These are phyloP conservation scores for Dactylella cylindrospora DNA, from an alignment of 2,329 filamentous ascomycete species.

Conservation along the genomic window DNA sequence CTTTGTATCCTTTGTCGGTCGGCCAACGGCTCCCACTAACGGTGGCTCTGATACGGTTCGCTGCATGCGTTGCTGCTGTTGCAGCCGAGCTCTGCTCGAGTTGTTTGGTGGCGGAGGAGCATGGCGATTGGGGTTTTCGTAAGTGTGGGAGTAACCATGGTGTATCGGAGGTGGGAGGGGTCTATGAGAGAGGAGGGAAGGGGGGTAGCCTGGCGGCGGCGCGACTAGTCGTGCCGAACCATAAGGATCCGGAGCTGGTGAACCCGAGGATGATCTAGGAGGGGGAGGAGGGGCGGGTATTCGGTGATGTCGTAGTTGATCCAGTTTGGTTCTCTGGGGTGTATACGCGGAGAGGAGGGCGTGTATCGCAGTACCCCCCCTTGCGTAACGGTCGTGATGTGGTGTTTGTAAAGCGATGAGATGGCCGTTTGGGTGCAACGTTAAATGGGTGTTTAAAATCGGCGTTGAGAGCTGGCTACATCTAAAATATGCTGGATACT, in stretches of 20 bases:
- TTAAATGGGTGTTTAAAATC: too few relatives aligned
- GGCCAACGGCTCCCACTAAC: slow-evolving; percentile 12
- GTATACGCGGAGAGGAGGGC: slow-evolving; percentile 7
- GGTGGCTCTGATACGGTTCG: slow-evolving; percentile 35
- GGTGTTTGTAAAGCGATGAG: slow-evolving; percentile 11
- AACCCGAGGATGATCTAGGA: slow-evolving; percentile 30
- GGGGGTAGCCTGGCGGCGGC: slow-evolving; percentile 39
- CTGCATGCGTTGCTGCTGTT: slow-evolving; percentile 43
- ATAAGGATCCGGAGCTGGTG: slow-evolving; percentile 39
- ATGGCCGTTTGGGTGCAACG: too few relatives aligned
- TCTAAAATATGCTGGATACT: too few relatives aligned
- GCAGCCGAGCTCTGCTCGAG: slow-evolving; percentile 42
- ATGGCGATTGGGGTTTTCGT: slow-evolving; percentile 37
- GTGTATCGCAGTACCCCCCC: slow-evolving; percentile 8
- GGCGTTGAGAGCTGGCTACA: too few relatives aligned
- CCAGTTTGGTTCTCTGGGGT: slow-evolving; percentile 26
- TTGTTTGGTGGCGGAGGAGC: slow-evolving; percentile 39
- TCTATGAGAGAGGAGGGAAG: slow-evolving; percentile 32
- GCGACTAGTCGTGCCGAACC: slow-evolving; percentile 35
- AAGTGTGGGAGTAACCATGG: slow-evolving; percentile 37
- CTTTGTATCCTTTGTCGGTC: slow-evolving; percentile 20
- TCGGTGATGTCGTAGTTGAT: slow-evolving; percentile 42
- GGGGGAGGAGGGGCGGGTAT: slow-evolving; percentile 38
- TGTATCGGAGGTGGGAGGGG: slow-evolving; percentile 40
- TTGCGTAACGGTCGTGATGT: slow-evolving; percentile 14